Evolutionary conservation across 2,329 filamentous ascomycete species (phyloP).

Genomic region (Ploettnerulaceae sp.): DNA sequence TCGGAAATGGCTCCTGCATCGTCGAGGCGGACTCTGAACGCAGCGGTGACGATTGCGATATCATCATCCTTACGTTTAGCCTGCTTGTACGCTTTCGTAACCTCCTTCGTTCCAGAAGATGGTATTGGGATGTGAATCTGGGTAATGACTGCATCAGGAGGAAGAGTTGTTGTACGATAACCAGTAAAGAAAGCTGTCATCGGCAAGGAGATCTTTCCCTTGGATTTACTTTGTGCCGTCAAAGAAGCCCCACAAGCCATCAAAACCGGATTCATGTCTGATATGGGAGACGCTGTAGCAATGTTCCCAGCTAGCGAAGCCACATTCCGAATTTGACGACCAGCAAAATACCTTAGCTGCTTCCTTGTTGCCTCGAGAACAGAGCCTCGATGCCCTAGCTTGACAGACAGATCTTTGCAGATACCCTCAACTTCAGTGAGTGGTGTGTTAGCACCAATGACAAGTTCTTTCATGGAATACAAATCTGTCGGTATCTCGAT

Average conservation of each 20-base stretch:
- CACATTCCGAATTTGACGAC: conserved; percentile 89
- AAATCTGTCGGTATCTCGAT: conserved; percentile 70
- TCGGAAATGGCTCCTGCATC: conserved; percentile 64
- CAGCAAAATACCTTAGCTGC: conserved; percentile 89
- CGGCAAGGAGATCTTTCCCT: conserved; percentile 48
- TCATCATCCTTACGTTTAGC: conserved; percentile 95
- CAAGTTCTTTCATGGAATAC: conserved; percentile 19
- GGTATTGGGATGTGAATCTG: conserved; percentile 76
- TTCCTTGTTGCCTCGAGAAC: conserved; percentile 78
- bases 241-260: conserved; percentile 78
- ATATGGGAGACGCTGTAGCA: conserved; percentile 90
- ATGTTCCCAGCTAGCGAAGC: conserved; percentile 91
- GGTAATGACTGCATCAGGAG: conserved; percentile 74
- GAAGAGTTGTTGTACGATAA: conserved; percentile 80
- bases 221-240: conserved; percentile 57
- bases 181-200: conserved; percentile 88
- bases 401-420: conserved; percentile 24
- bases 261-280: conserved; percentile 87
- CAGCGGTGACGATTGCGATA: conserved; percentile 91
- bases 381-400: conserved; percentile 57
- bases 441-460: conserved; percentile 80
- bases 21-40: conserved; percentile 68
- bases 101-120: conserved; percentile 63
- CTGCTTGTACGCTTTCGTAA: conserved; percentile 87
- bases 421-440: conserved; percentile 80